Evolutionary conservation across 257 asterid genomes (phyloP), one percentile per base, ranked within the genome.

Genomic region (Leptodermis oblonga): DNA sequence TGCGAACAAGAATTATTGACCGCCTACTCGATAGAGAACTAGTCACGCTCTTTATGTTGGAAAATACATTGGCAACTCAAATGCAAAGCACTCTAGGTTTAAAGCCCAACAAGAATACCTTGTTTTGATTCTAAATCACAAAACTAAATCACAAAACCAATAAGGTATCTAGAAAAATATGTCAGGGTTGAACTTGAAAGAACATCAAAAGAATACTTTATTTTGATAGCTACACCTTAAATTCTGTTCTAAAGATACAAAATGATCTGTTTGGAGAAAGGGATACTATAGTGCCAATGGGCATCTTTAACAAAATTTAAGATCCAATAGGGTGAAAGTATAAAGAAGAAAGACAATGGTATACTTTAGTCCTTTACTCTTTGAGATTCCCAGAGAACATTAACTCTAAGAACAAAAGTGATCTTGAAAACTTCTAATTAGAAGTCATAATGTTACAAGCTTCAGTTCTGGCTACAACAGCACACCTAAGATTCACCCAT

Each of bases 181-280:
- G 12, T 36, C 51, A 51, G 10, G 26, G 31, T 39, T 62, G 54
- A 53, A 14, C 34, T 63, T 15, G 39, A 34, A 51, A 56, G 7
- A 37, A 39, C 31, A 63, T 37, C 36, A 20, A 72, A 51, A 7
- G 0, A 17, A 23, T 51, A 46, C 22, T 63, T 63, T 71, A 25
- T 30, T 71, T 11, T 39, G 18, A 14, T 52, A 52, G 26, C 4
- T 28, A 39, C 23, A 53, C 39, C 17, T 26, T 22, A 61, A 23
- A 72, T 10, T 45, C 0, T 7, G 5, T 61, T 41, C 39, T 60
- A 63, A 25, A 43, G 28, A 36, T 17, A 37, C 39, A 65, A 41
- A 64, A 28, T 61, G 48, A 52, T 72, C 65, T 25, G 23, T 36
- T 31, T 22, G 66, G 62, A 33, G 51, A 70, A 23, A 18, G 60